These are phyloP conservation scores for Thielaviopsis ethacetica DNA, from an alignment of 2,329 filamentous ascomycete species.

Conservation along the genomic window DNA sequence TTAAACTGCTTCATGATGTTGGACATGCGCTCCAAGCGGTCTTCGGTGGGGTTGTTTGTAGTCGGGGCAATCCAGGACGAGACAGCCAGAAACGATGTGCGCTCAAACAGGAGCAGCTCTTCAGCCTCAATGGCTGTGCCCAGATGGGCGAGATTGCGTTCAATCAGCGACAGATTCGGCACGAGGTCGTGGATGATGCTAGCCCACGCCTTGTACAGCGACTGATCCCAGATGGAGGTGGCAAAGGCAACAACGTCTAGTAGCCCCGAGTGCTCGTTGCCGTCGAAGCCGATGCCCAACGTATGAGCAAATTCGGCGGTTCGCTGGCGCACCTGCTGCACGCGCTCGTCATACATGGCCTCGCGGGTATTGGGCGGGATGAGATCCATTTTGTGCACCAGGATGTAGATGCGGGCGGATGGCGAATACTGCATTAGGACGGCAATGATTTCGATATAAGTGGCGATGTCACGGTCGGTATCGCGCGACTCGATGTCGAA, in stretches of 20 bases:
- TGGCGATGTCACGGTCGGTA: slow-evolving; percentile 80
- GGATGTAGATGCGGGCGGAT: slow-evolving; percentile 72
- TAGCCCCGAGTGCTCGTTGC: slow-evolving; percentile 17
- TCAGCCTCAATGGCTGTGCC: slow-evolving; percentile 79
- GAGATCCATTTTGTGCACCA: slow-evolving; percentile 98
- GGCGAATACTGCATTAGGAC: slow-evolving; percentile 75
- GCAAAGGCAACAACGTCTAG: slow-evolving; percentile 74
- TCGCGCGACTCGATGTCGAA: slow-evolving; percentile 97
- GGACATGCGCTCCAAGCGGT: slow-evolving; percentile 83
- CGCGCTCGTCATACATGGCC: slow-evolving; percentile 69
- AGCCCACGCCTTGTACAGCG: slow-evolving; percentile 94
- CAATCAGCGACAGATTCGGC: slow-evolving; percentile 80
- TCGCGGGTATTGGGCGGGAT: slow-evolving; percentile 67
- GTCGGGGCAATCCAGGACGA: slow-evolving; percentile 69
- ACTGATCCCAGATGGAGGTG: slow-evolving; percentile 97
- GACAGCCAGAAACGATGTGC: slow-evolving; percentile 92
- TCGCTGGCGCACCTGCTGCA: slow-evolving; percentile 58
- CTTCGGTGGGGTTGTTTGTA: slow-evolving; percentile 67
- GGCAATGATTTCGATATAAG: slow-evolving; percentile 78
- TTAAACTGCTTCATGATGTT: slow-evolving; percentile 99
- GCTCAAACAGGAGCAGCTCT: slow-evolving; percentile 86
- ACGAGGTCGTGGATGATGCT: slow-evolving; percentile 95
- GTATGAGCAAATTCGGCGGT: slow-evolving; percentile 34
- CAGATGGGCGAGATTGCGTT: slow-evolving; percentile 67
- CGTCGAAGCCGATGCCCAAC: slow-evolving; percentile 11